Conservation (phyloP, 2,329 filamentous ascomycete species). For the Drechslerella stenobrocha region DNA sequence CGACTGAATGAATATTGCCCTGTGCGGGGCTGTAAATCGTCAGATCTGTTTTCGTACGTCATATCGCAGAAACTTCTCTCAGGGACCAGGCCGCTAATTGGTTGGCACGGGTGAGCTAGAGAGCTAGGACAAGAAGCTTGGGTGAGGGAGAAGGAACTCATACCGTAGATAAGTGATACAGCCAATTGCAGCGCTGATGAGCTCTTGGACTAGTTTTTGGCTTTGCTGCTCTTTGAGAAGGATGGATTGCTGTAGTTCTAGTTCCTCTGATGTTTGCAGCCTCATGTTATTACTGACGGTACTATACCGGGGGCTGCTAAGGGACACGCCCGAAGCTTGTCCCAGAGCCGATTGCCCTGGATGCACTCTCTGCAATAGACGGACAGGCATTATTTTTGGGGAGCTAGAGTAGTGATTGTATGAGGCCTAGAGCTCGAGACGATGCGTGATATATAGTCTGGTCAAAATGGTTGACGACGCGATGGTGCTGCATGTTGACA, state of each 20-base stretch:
- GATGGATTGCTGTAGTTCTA: slow-evolving; percentile 6
- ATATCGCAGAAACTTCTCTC: slow-evolving; percentile 53
- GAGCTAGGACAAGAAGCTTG: not conserved
- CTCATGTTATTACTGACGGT: not conserved
- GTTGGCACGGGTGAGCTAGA: slow-evolving; percentile 6
- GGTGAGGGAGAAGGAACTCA: not conserved
- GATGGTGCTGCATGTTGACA: too few species aligned
- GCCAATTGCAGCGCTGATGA: slow-evolving; percentile 52
- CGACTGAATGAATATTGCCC: slow-evolving; percentile 8
- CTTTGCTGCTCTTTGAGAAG: slow-evolving; percentile 51
- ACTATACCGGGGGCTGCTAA: not conserved
- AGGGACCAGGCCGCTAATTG: slow-evolving; percentile 51
- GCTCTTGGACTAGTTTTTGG: slow-evolving; percentile 51
- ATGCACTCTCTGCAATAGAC: slow-evolving; percentile 16
- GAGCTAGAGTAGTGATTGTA: not conserved
- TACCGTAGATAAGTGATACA: slow-evolving; percentile 53
- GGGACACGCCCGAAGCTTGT: not conserved
- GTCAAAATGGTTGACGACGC: too few species aligned
- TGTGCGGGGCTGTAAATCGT: slow-evolving; percentile 35
- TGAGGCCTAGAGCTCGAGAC: too few species aligned
- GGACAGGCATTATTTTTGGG: slow-evolving; percentile 12
- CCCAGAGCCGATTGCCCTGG: not conserved
- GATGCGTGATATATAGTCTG: too few species aligned
- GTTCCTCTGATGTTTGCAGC: slow-evolving; percentile 3
- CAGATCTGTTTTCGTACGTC: slow-evolving; percentile 48